Evolutionary conservation across 2,329 filamentous ascomycete species (phyloP).

Genomic region (Colletotrichum noveboracense): DNA sequence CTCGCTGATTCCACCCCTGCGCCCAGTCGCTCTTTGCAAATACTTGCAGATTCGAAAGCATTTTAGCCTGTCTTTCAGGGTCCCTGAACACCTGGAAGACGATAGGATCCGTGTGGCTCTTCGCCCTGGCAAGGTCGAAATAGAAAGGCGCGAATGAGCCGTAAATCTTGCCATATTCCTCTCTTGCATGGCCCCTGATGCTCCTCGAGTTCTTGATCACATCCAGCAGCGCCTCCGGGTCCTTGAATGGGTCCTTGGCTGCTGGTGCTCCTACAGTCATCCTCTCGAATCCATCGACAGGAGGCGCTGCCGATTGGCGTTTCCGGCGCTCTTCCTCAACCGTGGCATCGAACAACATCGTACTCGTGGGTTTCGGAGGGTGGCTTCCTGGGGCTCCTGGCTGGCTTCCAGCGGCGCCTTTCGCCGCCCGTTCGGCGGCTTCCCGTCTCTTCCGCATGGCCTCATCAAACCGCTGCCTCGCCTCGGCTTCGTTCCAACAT

Average conservation of each 20-base stretch:
- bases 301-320: slow-evolving; percentile 35
- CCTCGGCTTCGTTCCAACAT: slow-evolving; percentile 90
- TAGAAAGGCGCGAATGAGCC: slow-evolving; percentile 90
- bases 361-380: slow-evolving; percentile 38
- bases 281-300: slow-evolving; percentile 78
- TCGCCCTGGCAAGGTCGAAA: slow-evolving; percentile 75
- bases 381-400: slow-evolving; percentile 23
- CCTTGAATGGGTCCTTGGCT: slow-evolving; percentile 52
- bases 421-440: slow-evolving; percentile 40
- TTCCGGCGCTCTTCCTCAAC: slow-evolving; percentile 67
- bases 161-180: slow-evolving; percentile 92
- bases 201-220: slow-evolving; percentile 77
- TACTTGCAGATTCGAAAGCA: slow-evolving; percentile 79
- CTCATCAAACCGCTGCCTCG: slow-evolving; percentile 80
- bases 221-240: slow-evolving; percentile 69
- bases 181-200: slow-evolving; percentile 81
- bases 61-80: slow-evolving; percentile 88
- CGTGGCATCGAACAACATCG: slow-evolving; percentile 77
- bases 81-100: slow-evolving; percentile 88
- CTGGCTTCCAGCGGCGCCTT: slow-evolving; percentile 20
- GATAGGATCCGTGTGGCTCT: slow-evolving; percentile 78
- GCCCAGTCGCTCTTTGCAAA: slow-evolving; percentile 86
- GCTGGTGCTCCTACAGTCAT: slow-evolving; percentile 59
- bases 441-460: slow-evolving; percentile 67
- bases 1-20: slow-evolving; percentile 72